Evolutionary conservation across 2,329 filamentous ascomycete species (phyloP).

Genomic region (Cladophialophora exuberans): DNA sequence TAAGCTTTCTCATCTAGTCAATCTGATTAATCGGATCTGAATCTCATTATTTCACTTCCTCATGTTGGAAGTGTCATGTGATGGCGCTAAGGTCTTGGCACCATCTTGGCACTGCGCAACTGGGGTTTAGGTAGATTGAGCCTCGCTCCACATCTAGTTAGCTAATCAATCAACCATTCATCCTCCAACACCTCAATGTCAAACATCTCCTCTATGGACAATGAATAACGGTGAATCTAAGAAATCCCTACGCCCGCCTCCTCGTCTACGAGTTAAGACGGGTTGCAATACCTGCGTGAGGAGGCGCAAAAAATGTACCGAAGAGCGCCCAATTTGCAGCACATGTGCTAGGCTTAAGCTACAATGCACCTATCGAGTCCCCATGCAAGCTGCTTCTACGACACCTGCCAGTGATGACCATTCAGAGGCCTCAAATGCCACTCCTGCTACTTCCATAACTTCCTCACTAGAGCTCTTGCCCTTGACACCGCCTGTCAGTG

Average conservation of each 20-base stretch:
- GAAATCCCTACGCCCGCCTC: constrained; percentile 17
- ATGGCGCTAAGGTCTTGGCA: no score
- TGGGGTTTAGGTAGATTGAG: no score
- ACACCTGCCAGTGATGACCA: background rate
- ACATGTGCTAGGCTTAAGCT: constrained; percentile 21
- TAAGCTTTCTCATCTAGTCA: no score
- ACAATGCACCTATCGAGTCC: constrained; percentile 35
- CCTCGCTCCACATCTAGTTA: no score
- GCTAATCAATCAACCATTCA: no score
- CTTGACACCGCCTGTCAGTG: constrained; percentile 2
- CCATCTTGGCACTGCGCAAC: no score
- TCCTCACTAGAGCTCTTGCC: background rate
- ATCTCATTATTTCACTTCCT: no score
- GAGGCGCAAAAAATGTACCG: constrained; percentile 35
- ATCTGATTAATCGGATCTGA: no score
- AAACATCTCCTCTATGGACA: no score
- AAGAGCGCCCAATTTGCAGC: constrained; percentile 37
- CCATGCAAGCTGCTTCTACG: background rate
- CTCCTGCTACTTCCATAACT: background rate
- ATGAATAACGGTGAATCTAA: constrained; percentile 2
- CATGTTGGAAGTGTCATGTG: no score
- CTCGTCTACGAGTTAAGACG: constrained; percentile 27
- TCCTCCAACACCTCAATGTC: no score
- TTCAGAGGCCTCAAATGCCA: background rate
- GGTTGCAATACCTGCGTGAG: constrained; percentile 25